Percentiles rank a stretch among this genome's conserved stretches.
Conservation (phyloP, 1,284 basidiomycete species). For the Fomitopsis schrenkii region DNA sequence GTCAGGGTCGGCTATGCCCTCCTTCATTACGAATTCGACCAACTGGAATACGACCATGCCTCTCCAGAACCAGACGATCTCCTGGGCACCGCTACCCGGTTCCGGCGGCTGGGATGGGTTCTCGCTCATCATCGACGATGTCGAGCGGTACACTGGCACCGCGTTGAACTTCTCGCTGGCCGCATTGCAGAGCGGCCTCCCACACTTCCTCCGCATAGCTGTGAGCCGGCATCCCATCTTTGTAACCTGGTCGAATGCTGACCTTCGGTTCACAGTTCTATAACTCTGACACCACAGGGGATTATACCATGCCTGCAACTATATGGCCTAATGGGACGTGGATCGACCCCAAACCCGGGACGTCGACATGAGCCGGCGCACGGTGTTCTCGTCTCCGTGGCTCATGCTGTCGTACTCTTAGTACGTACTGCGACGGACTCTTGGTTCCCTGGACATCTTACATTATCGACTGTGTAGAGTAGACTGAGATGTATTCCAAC, state of each 20-base stretch:
- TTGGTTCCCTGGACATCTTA: not conserved
- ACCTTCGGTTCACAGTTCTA: conserved; percentile 43
- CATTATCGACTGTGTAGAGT: not conserved
- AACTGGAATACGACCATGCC: conserved; percentile 56
- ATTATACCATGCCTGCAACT: conserved; percentile 80
- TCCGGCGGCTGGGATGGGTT: conserved; percentile 71
- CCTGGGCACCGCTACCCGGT: conserved; percentile 57
- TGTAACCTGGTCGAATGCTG: conserved; percentile 1
- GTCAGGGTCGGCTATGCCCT: conserved; percentile 64
- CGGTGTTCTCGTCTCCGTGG: not conserved
- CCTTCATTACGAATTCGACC: conserved; percentile 70
- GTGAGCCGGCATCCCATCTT: conserved; percentile 43
- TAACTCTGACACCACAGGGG: conserved; percentile 51
- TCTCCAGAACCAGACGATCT: conserved; percentile 52
- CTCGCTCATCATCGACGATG: conserved; percentile 80
- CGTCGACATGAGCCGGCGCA: conserved; percentile 40
- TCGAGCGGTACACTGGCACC: conserved; percentile 68
- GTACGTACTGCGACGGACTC: not conserved
- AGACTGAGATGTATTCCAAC: no score
- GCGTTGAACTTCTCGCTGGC: conserved; percentile 67
- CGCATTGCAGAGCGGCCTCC: conserved; percentile 53
- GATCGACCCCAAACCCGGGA: conserved; percentile 66
- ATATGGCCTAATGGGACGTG: conserved; percentile 81
- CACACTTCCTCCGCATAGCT: conserved; percentile 83
- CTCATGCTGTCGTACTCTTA: not conserved